A percentile compares a stretch with the other conserved stretches of the same genome.
These are phyloP conservation scores for Rostrohypoxylon terebratum DNA, from an alignment of 495 filamentous ascomycete species.

Conservation along the genomic window DNA sequence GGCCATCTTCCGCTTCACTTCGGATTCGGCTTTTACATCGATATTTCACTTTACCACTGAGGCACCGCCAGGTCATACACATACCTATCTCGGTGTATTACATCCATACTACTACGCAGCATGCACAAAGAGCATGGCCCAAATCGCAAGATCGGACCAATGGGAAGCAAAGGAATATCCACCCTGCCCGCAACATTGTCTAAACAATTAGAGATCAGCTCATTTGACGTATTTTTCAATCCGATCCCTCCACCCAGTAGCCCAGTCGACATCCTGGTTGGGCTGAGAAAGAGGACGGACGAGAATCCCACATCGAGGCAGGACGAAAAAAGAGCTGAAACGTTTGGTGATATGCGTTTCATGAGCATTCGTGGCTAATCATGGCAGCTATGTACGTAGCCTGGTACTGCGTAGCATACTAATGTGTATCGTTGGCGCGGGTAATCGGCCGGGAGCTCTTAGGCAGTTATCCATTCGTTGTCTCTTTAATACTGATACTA, in stretches of 20 bases:
- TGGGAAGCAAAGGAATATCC: conserved; percentile 27
- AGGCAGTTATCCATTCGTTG: background rate
- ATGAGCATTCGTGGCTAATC: background rate
- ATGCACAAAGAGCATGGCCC: conserved; percentile 11
- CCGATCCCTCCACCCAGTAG: conserved; percentile 19
- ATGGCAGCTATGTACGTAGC: conserved; percentile 2
- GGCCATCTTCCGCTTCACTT: background rate
- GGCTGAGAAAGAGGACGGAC: conserved; percentile 14
- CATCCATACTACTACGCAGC: background rate
- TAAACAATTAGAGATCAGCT: conserved; percentile 35
- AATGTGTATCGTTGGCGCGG: background rate
- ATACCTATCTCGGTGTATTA: conserved; percentile 6
- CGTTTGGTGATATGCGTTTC: conserved; percentile 23
- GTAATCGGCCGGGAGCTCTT: background rate
- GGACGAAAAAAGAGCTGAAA: conserved; percentile 30
- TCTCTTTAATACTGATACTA: background rate
- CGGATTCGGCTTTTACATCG: background rate
- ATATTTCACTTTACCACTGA: background rate
- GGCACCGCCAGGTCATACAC: conserved; percentile 5
- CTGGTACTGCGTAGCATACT: no score
- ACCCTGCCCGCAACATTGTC: conserved; percentile 15
- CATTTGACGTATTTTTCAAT: conserved; percentile 33
- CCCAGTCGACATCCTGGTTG: conserved; percentile 17
- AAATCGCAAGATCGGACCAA: conserved; percentile 40
- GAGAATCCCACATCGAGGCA: conserved; percentile 3